These are phyloP conservation scores for Neurospora sp. DNA, from an alignment of 2,329 filamentous ascomycete species.

Conservation along the genomic window DNA sequence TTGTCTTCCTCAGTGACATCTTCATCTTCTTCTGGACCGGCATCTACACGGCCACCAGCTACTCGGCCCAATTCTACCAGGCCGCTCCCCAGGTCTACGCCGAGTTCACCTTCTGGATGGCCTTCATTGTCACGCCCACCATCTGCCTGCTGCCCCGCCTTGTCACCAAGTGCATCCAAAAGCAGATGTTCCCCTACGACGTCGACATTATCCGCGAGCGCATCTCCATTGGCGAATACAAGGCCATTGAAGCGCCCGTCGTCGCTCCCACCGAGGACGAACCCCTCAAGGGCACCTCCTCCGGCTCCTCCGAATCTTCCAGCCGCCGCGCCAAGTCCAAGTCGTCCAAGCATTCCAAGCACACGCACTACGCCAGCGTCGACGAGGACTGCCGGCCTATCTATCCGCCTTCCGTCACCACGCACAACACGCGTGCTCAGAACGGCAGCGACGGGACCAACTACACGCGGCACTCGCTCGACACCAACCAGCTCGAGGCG, in stretches of 20 bases:
- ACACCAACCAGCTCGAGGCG: constrained; percentile 33
- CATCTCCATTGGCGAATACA: constrained; percentile 71
- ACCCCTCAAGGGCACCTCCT: constrained; percentile 32
- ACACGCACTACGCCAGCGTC: constrained; percentile 50
- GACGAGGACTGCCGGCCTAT: constrained; percentile 88
- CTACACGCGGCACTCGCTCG: constrained; percentile 61
- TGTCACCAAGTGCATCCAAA: constrained; percentile 76
- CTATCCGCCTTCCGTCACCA: constrained; percentile 84
- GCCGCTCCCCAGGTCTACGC: constrained; percentile 71
- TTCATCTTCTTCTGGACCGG: constrained; percentile 96
- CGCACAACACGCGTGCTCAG: constrained; percentile 72
- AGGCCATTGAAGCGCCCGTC: constrained; percentile 44
- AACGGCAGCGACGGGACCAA: constrained; percentile 93
- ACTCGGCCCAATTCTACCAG: constrained; percentile 55
- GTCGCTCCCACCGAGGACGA: constrained; percentile 28
- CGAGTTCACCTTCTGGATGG: constrained; percentile 77
- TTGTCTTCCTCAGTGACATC: constrained; percentile 71
- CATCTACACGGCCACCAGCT: constrained; percentile 54
- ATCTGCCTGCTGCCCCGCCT: constrained; percentile 84
- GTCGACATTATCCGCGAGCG: constrained; percentile 95
- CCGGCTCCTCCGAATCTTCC: constrained; percentile 50
- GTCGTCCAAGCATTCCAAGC: constrained; percentile 42
- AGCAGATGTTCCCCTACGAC: constrained; percentile 87
- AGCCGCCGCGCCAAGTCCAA: constrained; percentile 26
- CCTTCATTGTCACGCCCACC: constrained; percentile 66